Evolutionary conservation across 108 stramenopile genomes (phyloP), one percentile per base, ranked within the genome.

Genomic region (Skeletonema tropicum): DNA sequence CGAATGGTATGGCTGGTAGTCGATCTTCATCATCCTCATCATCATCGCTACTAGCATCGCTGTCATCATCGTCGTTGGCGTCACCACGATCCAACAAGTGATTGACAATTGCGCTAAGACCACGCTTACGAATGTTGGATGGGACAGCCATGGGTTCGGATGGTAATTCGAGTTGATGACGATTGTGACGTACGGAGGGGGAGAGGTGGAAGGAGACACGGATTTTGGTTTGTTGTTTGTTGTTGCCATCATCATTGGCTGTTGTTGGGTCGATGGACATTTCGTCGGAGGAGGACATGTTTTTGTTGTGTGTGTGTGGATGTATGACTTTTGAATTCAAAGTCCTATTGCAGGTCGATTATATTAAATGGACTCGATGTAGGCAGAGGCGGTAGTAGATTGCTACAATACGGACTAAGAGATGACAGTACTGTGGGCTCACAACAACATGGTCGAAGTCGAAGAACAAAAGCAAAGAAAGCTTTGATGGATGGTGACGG

Each of bases 91-190:
- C 86, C 21, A 87, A 41, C 19, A 87, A 66, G 57, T 87, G 84
- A 65, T 87, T 87, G 15, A 87, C 80, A 6, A 93, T 85, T 7
- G 92, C 90, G 3, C 88, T 87, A 32, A 95, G 73, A 17, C 94
- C 94, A 30, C 84, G 86, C n/a, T 89, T 87, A 9, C 90, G 87
- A 65, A 91, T 80, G 49, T 77, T 62, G 25, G 89, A 72, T 15
- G 94, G 94, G 12, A 95, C 90, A 38, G 92, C 91, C 60, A 95
- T 92, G 57, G 89, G 85, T 25, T 93, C 91, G 0, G 81, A 39
- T 5, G 94, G 91, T 19, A 95, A 85, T 35, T 85, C 83, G 30
- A 94, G 80, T 12, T 58, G 8, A 30, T 66, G 41, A 13, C 70
- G 59, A 23, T 70, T 64, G 39, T 64, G 17, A 12, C 60, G 64